phyloP scores from a whole-genome alignment of 2,329 filamentous ascomycete species.

The Dactylellina parvicollis region DNA sequence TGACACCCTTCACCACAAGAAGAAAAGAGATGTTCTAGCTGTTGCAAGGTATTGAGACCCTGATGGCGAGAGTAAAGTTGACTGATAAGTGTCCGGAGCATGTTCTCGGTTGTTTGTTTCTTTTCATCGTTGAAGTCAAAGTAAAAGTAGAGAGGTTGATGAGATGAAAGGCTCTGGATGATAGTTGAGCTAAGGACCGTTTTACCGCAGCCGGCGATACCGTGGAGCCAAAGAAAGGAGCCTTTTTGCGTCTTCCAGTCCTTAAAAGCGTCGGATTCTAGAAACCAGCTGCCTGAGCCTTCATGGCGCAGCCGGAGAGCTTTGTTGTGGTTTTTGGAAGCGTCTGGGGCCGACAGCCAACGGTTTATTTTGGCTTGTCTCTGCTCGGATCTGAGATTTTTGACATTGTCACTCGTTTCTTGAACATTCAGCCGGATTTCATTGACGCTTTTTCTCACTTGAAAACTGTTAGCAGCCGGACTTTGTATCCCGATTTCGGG shows the following conservation, averaged over 20 bases:
- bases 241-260: conserved; percentile 59
- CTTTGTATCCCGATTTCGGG: no score
- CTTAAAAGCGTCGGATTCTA: conserved; percentile 58
- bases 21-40: conserved; percentile 57
- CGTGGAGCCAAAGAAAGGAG: conserved; percentile 61
- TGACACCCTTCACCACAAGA: conserved; percentile 56
- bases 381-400: no score
- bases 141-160: conserved; percentile 60
- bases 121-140: conserved; percentile 62
- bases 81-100: conserved; percentile 61
- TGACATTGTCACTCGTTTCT: no score
- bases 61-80: conserved; percentile 61
- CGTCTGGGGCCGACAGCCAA: conserved; percentile 61
- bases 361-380: no score
- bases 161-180: conserved; percentile 58
- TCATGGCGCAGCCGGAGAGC: conserved; percentile 59
- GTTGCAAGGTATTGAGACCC: conserved; percentile 35
- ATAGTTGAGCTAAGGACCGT: conserved; percentile 62
- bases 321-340: conserved; percentile 60
- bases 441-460: no score
- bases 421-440: no score
- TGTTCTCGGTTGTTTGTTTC: conserved; percentile 60
- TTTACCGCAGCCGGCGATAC: conserved; percentile 63
- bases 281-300: conserved; percentile 61
- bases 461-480: no score